phyloP scores from a whole-genome alignment of 129 eudicot species.

The Lactuca saligna region DNA sequence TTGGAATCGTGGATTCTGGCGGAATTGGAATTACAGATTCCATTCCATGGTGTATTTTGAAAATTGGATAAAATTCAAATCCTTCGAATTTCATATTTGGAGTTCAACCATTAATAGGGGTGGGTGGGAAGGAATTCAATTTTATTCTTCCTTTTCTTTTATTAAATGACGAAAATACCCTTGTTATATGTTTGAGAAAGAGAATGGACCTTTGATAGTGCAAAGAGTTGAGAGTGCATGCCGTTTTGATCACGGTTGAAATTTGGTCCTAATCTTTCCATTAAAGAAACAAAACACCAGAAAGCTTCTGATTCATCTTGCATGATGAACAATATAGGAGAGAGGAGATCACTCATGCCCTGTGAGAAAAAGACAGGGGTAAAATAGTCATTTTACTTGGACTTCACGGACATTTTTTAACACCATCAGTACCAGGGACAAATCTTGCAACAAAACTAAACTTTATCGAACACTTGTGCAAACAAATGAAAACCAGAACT shows the following conservation, averaged over 20 bases:
- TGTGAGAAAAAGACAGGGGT: slow-evolving; percentile 1
- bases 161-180: not conserved
- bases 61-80: no score
- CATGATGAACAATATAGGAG: slow-evolving; percentile 82
- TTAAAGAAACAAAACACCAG: slow-evolving; percentile 91
- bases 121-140: no score
- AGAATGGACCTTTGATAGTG: slow-evolving; percentile 72
- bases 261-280: slow-evolving; percentile 97
- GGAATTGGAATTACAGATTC: no score
- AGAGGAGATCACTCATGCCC: slow-evolving; percentile 98
- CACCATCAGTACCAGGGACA: not conserved
- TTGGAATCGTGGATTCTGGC: no score
- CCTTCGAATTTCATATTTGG: no score
- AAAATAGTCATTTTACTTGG: not conserved
- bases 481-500: not conserved
- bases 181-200: not conserved
- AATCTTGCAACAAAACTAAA: not conserved
- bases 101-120: no score
- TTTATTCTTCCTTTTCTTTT: not conserved
- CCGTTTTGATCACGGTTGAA: slow-evolving; percentile 97
- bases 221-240: slow-evolving; percentile 96
- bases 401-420: not conserved
- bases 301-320: slow-evolving; percentile 83
- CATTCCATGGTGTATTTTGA: no score
- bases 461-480: not conserved